Conservation (phyloP, 768 basidiomycete species). For the Leccinum variicolor region DNA sequence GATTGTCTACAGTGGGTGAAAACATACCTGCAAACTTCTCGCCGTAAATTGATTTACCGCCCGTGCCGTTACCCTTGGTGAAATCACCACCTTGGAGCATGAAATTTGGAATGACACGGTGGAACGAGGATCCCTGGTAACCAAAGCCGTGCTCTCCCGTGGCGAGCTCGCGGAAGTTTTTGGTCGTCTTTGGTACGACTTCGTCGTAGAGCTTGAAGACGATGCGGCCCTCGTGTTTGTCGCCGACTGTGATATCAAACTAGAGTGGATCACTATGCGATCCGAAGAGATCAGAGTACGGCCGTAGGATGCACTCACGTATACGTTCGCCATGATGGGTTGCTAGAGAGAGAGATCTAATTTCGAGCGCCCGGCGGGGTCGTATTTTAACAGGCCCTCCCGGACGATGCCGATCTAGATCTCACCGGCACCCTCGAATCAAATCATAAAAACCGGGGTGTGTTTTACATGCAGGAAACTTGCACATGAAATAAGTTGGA, state of each 20-base stretch:
- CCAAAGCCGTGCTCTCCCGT: constrained; percentile 74
- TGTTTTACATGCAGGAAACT: constrained; percentile 2
- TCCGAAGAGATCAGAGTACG: background rate
- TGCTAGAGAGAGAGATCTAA: background rate
- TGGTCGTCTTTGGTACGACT: constrained; percentile 68
- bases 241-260: constrained; percentile 65
- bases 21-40: constrained; percentile 42
- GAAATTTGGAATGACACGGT: constrained; percentile 80
- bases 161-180: constrained; percentile 87
- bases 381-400: constrained; percentile 5
- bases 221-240: constrained; percentile 48
- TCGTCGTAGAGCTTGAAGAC: constrained; percentile 85
- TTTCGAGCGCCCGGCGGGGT: background rate
- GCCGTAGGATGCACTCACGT: background rate
- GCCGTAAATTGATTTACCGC: constrained; percentile 80
- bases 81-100: constrained; percentile 95
- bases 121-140: constrained; percentile 68
- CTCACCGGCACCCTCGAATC: constrained; percentile 2
- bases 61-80: constrained; percentile 63
- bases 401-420: constrained; percentile 15
- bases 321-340: constrained; percentile 24
- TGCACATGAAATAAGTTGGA: background rate
- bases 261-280: constrained; percentile 24
- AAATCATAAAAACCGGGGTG: background rate
- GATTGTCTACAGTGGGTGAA: background rate